Base-by-base conservation (phyloP, 1,284 basidiomycete genomes). In the Ceraceosorus guamensis region DNA sequence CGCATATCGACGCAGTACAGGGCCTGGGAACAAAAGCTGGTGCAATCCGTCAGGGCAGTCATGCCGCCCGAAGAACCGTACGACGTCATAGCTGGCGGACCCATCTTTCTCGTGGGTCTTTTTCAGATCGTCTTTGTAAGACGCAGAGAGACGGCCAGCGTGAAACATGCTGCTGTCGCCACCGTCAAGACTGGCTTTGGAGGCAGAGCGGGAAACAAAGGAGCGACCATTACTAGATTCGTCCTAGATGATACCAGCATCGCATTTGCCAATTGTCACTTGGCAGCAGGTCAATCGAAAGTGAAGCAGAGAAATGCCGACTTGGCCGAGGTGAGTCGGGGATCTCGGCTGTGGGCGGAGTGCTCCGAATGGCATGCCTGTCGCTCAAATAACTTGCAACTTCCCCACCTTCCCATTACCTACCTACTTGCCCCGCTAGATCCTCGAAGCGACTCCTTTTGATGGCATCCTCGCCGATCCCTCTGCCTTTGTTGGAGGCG, bases 171-270 rank as follows among this genome's bases (percentile, higher is more conserved):
- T 8, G 82, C 85, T 6, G 84, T 90, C 35, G 84, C 85, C 1
- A 87, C 85, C 0, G 82, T 96, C 62, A 97, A 97, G 78, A 80
- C 89, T 24, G 93, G 93, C 0, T 87, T 97, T 82, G 87, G 87
- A 1, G 89, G 90, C 5, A 81, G 86, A 59, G 96, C 93, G 74
- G 93, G 93, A 1, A 98, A 98, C 77, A 97, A 98, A 86, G 93
- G 93, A 13, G 91, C 87, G 0, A 91, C 97, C 57, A 83, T 95
- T 14, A 82, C 89, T 2, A 84, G 93, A n/a, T 83, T 96, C 59
- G 83, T 91, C 7, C 80, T 97, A 39, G 89, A 91, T 63, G 90
- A 97, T 61, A 73, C 78, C 11, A 66, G 60, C 24, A 53, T 47
- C 31, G 55, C 33, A n/a, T 41, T 41, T 2, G 18, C 96, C 79